Evolutionary conservation across 2,329 filamentous ascomycete species (phyloP).

Genomic region (Macrophomina phaseolina): DNA sequence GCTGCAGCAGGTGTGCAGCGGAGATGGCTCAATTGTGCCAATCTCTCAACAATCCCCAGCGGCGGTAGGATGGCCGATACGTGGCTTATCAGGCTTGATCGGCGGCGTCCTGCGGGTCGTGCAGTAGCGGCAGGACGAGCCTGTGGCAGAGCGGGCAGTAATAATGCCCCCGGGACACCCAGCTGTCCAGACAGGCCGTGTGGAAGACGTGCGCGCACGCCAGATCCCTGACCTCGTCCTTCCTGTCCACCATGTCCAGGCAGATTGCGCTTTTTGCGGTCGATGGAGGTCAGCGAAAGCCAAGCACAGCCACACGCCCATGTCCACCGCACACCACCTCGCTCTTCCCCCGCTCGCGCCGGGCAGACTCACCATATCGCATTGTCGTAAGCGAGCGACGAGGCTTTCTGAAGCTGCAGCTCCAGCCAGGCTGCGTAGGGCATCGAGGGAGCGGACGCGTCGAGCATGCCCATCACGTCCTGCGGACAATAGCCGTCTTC

Average conservation of each 20-base stretch:
- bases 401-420: background rate
- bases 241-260: conserved; percentile 6
- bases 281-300: background rate
- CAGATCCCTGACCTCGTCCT: background rate
- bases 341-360: no score
- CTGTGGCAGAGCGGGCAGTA: conserved; percentile 20
- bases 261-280: conserved; percentile 6
- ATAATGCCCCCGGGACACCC: conserved; percentile 8
- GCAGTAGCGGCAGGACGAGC: background rate
- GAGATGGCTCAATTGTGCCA: background rate
- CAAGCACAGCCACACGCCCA: no score
- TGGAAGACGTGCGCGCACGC: conserved; percentile 8
- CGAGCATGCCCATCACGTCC: conserved; percentile 9
- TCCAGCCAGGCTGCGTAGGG: conserved; percentile 13
- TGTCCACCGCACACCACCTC: background rate
- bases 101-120: background rate
- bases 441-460: background rate
- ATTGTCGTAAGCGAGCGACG: background rate
- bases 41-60: conserved; percentile 9
- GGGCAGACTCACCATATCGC: background rate
- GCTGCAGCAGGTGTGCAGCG: background rate
- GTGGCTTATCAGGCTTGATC: conserved; percentile 6
- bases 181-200: conserved; percentile 10
- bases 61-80: background rate
- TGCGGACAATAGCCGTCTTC: background rate